Conservation (phyloP, 108 stramenopile genomes). For the Cyclotella choctawhatcheeana region DNA sequence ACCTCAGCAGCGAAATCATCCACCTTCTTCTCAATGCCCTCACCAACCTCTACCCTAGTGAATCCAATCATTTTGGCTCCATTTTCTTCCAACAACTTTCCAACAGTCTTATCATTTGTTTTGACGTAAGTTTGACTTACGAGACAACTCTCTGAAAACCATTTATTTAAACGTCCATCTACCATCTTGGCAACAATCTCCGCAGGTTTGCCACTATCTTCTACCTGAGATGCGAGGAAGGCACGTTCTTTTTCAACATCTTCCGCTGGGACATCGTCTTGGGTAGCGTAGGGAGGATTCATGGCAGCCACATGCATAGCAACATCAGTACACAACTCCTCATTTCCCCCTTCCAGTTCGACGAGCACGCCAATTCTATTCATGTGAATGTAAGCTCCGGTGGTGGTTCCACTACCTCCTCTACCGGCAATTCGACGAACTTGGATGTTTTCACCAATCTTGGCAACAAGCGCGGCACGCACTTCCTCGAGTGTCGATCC, state of each 20-base stretch:
- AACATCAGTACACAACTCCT: slow-evolving; percentile 59
- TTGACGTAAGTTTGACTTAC: slow-evolving; percentile 80
- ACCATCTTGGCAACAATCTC: slow-evolving; percentile 88
- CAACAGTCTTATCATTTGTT: slow-evolving; percentile 75
- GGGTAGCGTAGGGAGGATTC: slow-evolving; percentile 74
- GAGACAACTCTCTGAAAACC: slow-evolving; percentile 73
- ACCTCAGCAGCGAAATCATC: slow-evolving; percentile 82
- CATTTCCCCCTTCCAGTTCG: slow-evolving; percentile 66
- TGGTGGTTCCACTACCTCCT: slow-evolving; percentile 46
- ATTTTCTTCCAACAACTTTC: slow-evolving; percentile 71
- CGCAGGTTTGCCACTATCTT: slow-evolving; percentile 78
- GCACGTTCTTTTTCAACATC: slow-evolving; percentile 76
- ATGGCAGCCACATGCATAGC: slow-evolving; percentile 88
- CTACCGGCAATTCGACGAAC: slow-evolving; percentile 66
- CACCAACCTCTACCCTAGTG: slow-evolving; percentile 73
- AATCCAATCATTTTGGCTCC: slow-evolving; percentile 81
- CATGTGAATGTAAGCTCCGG: slow-evolving; percentile 81
- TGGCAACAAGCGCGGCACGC: slow-evolving; percentile 71
- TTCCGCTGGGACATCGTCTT: slow-evolving; percentile 78
- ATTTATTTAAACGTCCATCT: slow-evolving; percentile 84
- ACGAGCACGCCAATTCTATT: slow-evolving; percentile 67
- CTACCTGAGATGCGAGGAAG: slow-evolving; percentile 67
- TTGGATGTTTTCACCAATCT: slow-evolving; percentile 85
- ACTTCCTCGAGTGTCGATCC: slow-evolving; percentile 56
- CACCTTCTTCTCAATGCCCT: slow-evolving; percentile 86